Evolutionary conservation across 2,329 filamentous ascomycete species (phyloP).

Genomic region (Gremmenia infestans): DNA sequence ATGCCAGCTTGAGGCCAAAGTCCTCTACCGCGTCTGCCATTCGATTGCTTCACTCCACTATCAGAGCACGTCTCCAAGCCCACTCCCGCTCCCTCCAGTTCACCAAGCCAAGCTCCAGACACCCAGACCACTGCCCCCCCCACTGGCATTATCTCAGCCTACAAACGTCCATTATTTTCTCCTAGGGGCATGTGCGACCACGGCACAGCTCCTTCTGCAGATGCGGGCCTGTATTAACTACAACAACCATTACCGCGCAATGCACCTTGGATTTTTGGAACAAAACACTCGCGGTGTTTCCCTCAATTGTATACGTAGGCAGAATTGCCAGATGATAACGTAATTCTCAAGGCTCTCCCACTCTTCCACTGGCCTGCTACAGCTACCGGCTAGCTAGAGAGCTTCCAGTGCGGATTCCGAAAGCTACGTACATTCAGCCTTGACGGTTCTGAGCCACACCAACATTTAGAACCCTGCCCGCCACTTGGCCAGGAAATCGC

Average conservation of each 20-base stretch:
- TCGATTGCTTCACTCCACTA: conserved; percentile 1
- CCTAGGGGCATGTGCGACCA: conserved; percentile 6
- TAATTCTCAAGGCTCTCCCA: neutral
- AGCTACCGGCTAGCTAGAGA: conserved; percentile 8
- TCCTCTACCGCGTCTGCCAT: conserved; percentile 5
- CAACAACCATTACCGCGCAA: neutral
- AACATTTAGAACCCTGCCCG: conserved; percentile 14
- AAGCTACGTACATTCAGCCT: conserved; percentile 20
- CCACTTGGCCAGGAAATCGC: conserved; percentile 9
- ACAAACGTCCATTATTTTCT: conserved; percentile 12
- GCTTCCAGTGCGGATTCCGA: conserved; percentile 10
- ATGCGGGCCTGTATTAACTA: neutral
- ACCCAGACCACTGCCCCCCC: neutral
- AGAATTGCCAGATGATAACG: conserved; percentile 1
- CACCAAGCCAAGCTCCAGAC: conserved; percentile 1
- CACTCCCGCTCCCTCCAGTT: conserved; percentile 2
- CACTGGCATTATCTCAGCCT: conserved; percentile 12
- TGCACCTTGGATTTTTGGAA: conserved; percentile 10
- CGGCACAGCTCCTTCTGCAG: conserved; percentile 5
- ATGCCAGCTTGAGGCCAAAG: conserved; percentile 12
- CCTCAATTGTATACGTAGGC: conserved; percentile 8
- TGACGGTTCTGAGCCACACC: conserved; percentile 18
- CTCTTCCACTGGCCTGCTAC: neutral
- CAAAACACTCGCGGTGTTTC: conserved; percentile 3
- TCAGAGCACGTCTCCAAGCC: neutral